Conservation (phyloP, 148 eudicot species). For the Amaranthus cruentus region DNA sequence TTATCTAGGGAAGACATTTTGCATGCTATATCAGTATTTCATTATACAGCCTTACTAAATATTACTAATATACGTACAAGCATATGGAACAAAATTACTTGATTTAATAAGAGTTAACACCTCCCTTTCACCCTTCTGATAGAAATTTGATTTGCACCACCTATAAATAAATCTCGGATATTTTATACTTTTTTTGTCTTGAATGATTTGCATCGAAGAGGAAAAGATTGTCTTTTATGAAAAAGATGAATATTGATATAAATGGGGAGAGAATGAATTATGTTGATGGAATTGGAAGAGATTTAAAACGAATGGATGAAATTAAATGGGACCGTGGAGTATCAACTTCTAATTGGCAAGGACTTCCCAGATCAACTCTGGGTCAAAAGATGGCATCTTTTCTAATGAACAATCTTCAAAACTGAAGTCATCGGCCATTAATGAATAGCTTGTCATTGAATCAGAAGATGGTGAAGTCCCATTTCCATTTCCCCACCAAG, state of each 20-base stretch:
- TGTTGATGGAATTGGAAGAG: no score
- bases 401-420: constrained; percentile 54
- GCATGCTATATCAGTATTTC: background rate
- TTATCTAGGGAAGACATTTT: background rate
- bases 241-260: no score
- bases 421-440: constrained; percentile 27
- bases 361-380: constrained; percentile 88
- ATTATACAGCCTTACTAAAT: background rate
- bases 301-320: no score
- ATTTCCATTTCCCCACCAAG: constrained; percentile 34
- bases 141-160: no score
- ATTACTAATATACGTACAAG: no score
- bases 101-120: constrained; percentile 2
- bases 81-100: background rate
- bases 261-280: no score
- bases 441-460: constrained; percentile 28
- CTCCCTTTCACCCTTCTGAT: background rate
- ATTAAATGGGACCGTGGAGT: no score
- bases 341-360: constrained; percentile 40
- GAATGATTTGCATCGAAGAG: no score
- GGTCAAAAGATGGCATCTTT: constrained; percentile 75
- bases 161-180: no score
- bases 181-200: background rate
- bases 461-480: constrained; percentile 37
- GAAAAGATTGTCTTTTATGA: no score